Base-by-base conservation (phyloP, 768 basidiomycete genomes). In the Russula lepida region DNA sequence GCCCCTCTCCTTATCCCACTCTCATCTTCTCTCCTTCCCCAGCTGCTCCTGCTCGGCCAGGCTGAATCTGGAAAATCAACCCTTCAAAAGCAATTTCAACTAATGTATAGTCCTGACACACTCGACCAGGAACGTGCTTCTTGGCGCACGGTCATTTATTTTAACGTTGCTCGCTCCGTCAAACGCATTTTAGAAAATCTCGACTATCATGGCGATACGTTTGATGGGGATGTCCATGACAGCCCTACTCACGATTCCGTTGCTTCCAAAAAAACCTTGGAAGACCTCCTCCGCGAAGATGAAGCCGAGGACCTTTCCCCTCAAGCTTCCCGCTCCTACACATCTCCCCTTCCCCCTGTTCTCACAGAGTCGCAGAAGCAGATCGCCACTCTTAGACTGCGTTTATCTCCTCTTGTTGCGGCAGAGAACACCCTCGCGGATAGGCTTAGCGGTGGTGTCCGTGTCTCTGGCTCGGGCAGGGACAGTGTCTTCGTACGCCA, bases 71-170 rank as follows among this genome's bases (percentile, higher is more conserved):
- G 86, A 66, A 88, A 89, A 69, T 84, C 84, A 33, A 88, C 86
- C 4, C 78, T 89, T 50, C 85, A 86, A 72, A 88, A 88, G 69
- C 87, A 87, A 68, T 88, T 86, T 66, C 87, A 89, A 71, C 81
- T 90, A 66, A 87, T 89, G 83, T 89, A 89, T 72, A 83, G 80
- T 60, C 89, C 86, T 3, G 78, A 81, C 59, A 75, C 84, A 0
- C 80, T 92, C 37, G 86, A 91, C 47, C 74, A 77, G 54, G 86
- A 88, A 73, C 83, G 86, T 25, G 80, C 84, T 0, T 83, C 82
- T 4, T 92, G 91, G 90, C 80, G 83, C 21, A 83, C 87, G 3
- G 84, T 91, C 32, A 84, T 92, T 32, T 89, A 88, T 73, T 85
- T 88, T 76, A 92, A 92, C 74, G 78, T 92, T 57, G 72, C 74